Evolutionary conservation across 75 land plant species (phyloP), one percentile per base, ranked within the genome.

Genomic region (Azolla pinnata): DNA sequence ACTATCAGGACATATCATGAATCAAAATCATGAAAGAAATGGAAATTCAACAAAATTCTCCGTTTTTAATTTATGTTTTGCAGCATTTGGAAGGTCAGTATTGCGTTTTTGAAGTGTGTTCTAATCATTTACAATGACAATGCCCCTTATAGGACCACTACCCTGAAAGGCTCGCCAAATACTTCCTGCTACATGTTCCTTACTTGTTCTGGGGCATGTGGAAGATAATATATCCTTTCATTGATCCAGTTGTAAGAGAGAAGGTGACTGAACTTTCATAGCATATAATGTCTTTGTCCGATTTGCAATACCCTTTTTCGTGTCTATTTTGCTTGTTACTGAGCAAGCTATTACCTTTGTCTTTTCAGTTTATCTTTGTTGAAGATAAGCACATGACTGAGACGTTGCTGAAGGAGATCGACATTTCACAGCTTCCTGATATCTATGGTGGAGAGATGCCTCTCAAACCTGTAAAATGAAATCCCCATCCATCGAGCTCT

Each of bases 341-440:
- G n/a, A n/a, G n/a, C n/a, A n/a, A n/a, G n/a, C n/a, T n/a, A n/a
- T n/a, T n/a, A n/a, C n/a, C n/a, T n/a, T n/a, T n/a, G n/a, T n/a
- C n/a, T n/a, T n/a, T n/a, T n/a, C 84, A 90, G 96, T 72, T 90
- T 4, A 38, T 72, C 0, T 79, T 90, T 54, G 79, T 86, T 21
- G 81, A 81, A 21, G 50, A 81, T 33, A 81, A 81, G 58, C 44
- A 57, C 21, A 25, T 86, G 32, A 76, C 60, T 61, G 62, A 60
- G 23, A 86, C 83, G 0, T 66, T 90, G 56, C 60, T 83, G 54
- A 57, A 73, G 44, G 87, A 83, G 5, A 86, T 90, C 21, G 84
- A 83, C 26, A 86, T 73, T 58, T 74, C 68, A 52, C 83, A 86
- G 50, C 69, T 90, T 1, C 96, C 96, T 34, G 78, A 76, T 0